Evolutionary conservation across 345 rosid genomes (phyloP).

Genomic region (Mercurialis annua): DNA sequence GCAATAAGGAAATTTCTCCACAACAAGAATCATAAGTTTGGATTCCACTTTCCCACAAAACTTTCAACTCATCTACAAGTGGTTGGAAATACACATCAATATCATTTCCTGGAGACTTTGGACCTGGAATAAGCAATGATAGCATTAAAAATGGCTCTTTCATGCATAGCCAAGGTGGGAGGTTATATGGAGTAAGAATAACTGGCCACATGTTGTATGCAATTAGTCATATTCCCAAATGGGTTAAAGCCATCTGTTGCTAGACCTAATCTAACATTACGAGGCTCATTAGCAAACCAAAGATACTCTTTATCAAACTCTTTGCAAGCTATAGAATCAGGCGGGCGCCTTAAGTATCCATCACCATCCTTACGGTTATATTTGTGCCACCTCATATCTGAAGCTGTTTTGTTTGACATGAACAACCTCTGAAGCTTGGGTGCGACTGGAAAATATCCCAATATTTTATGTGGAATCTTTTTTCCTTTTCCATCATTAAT

Average conservation of each 20-base stretch:
- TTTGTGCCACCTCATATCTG: not conserved
- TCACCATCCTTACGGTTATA: not conserved
- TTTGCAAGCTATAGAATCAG: not conserved
- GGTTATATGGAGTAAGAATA: not conserved
- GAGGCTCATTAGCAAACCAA: not conserved
- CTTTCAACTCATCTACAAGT: not conserved
- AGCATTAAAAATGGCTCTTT: too few species aligned
- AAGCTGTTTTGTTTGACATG: not conserved
- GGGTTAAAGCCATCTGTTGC: too few species aligned
- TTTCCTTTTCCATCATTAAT: not conserved
- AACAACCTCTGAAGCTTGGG: not conserved
- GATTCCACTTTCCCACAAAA: not conserved
- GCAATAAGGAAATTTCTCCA: not conserved
- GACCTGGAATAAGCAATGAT: too few species aligned
- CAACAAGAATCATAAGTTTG: not conserved
- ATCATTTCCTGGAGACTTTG: too few species aligned
- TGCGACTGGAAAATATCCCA: not conserved
- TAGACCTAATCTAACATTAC: slow-evolving; percentile 6
- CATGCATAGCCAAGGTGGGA: too few species aligned
- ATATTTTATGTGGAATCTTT: not conserved
- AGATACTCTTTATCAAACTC: not conserved
- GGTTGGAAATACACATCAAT: too few species aligned
- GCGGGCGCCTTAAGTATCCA: not conserved
- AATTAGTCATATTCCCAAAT: not conserved
- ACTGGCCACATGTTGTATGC: not conserved